Base-by-base conservation (phyloP, 768 basidiomycete species). In the Tricholoma bakamatsutake region DNA sequence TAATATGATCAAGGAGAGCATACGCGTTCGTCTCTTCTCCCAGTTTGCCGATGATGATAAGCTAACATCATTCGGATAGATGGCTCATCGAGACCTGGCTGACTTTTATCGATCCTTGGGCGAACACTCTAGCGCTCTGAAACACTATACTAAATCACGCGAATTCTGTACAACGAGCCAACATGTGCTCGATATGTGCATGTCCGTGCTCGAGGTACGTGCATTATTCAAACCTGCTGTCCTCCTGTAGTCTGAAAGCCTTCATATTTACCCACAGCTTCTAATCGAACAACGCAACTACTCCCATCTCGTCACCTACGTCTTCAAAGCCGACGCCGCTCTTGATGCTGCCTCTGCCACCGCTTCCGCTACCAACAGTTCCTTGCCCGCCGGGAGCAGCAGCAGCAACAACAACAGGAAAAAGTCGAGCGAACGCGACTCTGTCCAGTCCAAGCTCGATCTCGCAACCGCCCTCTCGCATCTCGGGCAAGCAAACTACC, bases 1-100 rank as follows among this genome's bases (percentile, higher is more conserved):
- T 63, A 98, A 97, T 68, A 88, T 98, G 86, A 97, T 98, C 77
- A 98, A 97, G 72, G 96, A 98, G 79, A 94, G 91, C 78, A 95
- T 97, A 62, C 77, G 96, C 64, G 93, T 96, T 21, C 7, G 24
- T 21, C 40, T 21, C 1, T 42, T 42, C 17, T 18, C 9, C 40
- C 18, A 9, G 34, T 13, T 18, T 9, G 12, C 18, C 15, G 13
- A 28, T 12, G 17, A 17, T n/a, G 67, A 66, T 80, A 75, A 18
- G 43, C 47, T 53, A 10, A 31, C 21, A 24, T 24, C 3, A 24
- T 24, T 24, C 43, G 30, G 42, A 34, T 67, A 94, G 92, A 92
- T 96, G 91, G 90, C 83, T 0, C 85, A 95, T 69, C 80, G 94
- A 54, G 95, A 98, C 63, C 77, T 97, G 35, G 94, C 88, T 8